phyloP scores from a whole-genome alignment of 2,329 filamentous ascomycete species.

The Dothistroma septosporum region DNA sequence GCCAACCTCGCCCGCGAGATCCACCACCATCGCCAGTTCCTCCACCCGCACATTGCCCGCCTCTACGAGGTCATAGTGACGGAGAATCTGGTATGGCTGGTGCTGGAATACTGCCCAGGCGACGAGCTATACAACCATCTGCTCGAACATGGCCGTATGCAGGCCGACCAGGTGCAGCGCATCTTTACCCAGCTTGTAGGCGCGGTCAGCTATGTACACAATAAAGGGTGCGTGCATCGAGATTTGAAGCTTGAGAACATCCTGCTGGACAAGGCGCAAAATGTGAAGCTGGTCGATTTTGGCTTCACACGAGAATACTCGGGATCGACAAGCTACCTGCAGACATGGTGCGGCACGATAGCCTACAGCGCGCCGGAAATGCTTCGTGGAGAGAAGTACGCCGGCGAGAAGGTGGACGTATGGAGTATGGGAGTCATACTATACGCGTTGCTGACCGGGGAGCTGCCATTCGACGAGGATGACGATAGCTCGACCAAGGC shows the following conservation, averaged over 20 bases:
- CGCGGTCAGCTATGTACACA: constrained; percentile 91
- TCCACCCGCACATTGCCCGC: constrained; percentile 93
- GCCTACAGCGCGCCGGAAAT: constrained; percentile 98
- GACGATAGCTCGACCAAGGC: constrained; percentile 84
- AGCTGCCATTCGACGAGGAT: constrained; percentile 94
- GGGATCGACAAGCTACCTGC: constrained; percentile 86
- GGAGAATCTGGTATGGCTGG: constrained; percentile 90
- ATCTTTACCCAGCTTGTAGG: constrained; percentile 95
- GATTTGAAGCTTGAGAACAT: constrained; percentile 97
- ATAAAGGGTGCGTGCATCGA: constrained; percentile 90
- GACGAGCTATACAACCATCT: constrained; percentile 98
- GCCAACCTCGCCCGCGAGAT: constrained; percentile 95
- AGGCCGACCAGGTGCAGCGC: constrained; percentile 82
- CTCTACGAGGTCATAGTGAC: constrained; percentile 98
- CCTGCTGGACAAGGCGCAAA: constrained; percentile 89
- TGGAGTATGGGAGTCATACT: constrained; percentile 87
- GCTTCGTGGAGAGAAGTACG: constrained; percentile 97
- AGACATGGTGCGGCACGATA: constrained; percentile 96
- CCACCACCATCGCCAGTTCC: constrained; percentile 95
- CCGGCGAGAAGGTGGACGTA: constrained; percentile 94
- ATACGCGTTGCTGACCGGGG: constrained; percentile 75
- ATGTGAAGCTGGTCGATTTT: constrained; percentile 97
- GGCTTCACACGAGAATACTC: constrained; percentile 98
- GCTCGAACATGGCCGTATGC: constrained; percentile 76
- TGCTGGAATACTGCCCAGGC: constrained; percentile 91